phyloP scores from a whole-genome alignment of 1,284 basidiomycete genomes.

The Kwoniella shivajii region DNA sequence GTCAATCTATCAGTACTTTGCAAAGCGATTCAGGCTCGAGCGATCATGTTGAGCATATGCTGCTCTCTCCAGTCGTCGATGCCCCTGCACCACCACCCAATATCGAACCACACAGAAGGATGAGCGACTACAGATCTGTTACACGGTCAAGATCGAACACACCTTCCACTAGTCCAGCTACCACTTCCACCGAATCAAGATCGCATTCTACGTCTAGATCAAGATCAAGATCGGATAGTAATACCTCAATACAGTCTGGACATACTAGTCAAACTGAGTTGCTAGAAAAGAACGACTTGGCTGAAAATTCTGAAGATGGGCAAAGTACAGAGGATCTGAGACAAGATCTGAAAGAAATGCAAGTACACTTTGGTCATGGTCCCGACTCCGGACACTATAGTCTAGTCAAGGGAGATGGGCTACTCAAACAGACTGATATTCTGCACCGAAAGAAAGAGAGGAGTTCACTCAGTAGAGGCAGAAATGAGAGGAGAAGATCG shows the following conservation, averaged over 20 bases:
- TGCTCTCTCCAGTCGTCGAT: neutral
- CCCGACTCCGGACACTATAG: neutral
- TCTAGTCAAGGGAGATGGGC: neutral
- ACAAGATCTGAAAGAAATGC: conserved; percentile 8
- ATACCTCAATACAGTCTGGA: neutral
- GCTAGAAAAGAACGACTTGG: neutral
- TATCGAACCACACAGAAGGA: neutral
- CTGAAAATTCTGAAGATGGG: neutral
- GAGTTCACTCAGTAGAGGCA: neutral
- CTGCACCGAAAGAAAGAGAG: neutral
- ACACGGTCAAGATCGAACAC: neutral
- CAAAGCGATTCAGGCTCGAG: conserved; percentile 9
- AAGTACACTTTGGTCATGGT: neutral
- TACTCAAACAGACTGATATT: neutral
- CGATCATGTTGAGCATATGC: conserved; percentile 21
- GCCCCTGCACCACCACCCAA: neutral
- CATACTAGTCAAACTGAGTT: neutral
- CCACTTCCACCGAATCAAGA: conserved; percentile 14
- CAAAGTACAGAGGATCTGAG: conserved; percentile 5
- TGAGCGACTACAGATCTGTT: conserved; percentile 2
- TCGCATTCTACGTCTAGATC: conserved; percentile 3
- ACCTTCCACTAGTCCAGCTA: conserved; percentile 9
- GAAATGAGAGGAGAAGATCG: conserved; percentile 6
- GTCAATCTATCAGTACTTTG: neutral
- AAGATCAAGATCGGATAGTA: conserved; percentile 9